Percentiles rank a stretch among this genome's conserved stretches.
Conservation (phyloP, 495 filamentous ascomycete genomes). For the Xylaria curta region DNA sequence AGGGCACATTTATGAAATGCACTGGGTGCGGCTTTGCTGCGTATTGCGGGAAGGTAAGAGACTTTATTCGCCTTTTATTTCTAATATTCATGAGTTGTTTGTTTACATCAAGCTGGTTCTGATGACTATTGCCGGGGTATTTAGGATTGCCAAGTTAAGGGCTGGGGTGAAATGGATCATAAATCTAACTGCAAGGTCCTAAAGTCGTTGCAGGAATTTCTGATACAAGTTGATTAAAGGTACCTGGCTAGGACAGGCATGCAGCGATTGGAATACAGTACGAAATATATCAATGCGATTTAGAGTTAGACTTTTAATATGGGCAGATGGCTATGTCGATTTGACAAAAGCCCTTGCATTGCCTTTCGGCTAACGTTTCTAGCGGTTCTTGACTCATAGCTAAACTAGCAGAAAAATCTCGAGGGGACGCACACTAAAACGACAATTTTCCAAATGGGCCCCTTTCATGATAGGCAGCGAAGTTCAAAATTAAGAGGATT, state of each 20-base stretch:
- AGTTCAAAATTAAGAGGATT: background rate
- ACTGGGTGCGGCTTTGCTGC: constrained; percentile 47
- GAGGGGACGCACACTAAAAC: background rate
- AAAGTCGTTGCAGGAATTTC: constrained; percentile 47
- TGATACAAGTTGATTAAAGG: constrained; percentile 24
- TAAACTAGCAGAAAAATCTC: background rate
- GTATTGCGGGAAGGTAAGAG: constrained; percentile 52
- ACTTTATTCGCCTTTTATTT: background rate
- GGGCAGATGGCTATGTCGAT: background rate
- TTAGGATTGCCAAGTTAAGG: constrained; percentile 50
- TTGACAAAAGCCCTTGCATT: background rate
- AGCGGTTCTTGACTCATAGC: background rate
- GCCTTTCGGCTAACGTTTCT: background rate
- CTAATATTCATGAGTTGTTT: background rate
- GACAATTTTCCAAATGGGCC: background rate
- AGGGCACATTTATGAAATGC: constrained; percentile 43
- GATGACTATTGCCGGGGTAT: background rate
- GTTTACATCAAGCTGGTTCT: background rate
- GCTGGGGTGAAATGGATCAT: constrained; percentile 50
- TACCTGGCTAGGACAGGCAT: background rate
- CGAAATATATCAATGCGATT: background rate
- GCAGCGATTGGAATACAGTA: background rate
- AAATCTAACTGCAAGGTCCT: constrained; percentile 52
- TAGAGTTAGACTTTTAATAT: background rate
- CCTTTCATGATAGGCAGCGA: background rate